These are phyloP conservation scores for Cutaneotrichosporon sp. DNA, from an alignment of 1,284 basidiomycete genomes.

Conservation along the genomic window DNA sequence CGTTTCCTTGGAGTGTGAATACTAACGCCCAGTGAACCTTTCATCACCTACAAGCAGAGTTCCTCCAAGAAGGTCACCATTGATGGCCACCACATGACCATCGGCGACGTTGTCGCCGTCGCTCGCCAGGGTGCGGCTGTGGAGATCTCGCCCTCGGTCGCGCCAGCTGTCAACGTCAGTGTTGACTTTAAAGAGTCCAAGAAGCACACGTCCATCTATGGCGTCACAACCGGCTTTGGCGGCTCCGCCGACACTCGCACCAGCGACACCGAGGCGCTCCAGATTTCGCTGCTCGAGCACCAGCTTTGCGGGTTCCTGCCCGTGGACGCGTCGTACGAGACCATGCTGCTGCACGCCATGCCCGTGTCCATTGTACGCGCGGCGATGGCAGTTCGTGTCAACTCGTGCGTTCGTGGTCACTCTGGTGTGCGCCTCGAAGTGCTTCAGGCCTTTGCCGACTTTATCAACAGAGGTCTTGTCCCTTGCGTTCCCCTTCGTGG, in stretches of 20 bases:
- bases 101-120: conserved; percentile 19
- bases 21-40: conserved; percentile 16
- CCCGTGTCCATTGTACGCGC: conserved; percentile 18
- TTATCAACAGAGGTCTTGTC: conserved; percentile 18
- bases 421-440: conserved; percentile 19
- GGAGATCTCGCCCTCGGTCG: conserved; percentile 8
- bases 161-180: conserved; percentile 11
- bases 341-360: conserved; percentile 18
- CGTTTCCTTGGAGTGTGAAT: too few species aligned
- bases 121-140: conserved; percentile 16
- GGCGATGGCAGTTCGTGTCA: conserved; percentile 19
- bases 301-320: conserved; percentile 23
- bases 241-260: conserved; percentile 20
- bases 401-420: conserved; percentile 22
- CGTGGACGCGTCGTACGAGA: conserved; percentile 13
- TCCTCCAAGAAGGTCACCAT: conserved; percentile 6
- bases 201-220: conserved; percentile 22
- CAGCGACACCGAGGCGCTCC: conserved; percentile 17
- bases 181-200: conserved; percentile 21
- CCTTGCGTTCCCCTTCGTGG: conserved; percentile 20
- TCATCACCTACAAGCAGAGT: conserved; percentile 12
- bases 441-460: conserved; percentile 16
- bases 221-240: conserved; percentile 20
- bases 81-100: conserved; percentile 12
- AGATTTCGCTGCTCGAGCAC: conserved; percentile 22